phyloP scores from a whole-genome alignment of 176 grass and related monocot genomes.

The Chloris gayana region DNA sequence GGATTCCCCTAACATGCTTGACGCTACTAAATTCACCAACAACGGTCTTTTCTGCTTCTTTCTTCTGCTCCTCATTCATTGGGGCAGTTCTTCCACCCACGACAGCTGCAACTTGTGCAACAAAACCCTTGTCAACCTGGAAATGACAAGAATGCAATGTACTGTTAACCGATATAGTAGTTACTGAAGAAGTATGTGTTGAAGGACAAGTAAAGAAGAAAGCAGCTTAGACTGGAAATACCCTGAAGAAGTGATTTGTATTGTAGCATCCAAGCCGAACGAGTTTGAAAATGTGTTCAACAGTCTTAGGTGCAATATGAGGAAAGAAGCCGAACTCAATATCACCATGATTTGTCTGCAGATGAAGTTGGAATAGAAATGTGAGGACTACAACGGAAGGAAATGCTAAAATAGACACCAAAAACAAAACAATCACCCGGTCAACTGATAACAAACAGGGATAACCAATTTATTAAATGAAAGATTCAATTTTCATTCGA shows the following conservation, averaged over 20 bases:
- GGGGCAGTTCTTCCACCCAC: conserved; percentile 74
- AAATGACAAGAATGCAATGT: conserved; percentile 9
- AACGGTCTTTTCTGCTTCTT: conserved; percentile 78
- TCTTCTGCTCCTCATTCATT: conserved; percentile 76
- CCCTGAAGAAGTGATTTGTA: conserved; percentile 94
- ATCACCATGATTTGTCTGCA: conserved; percentile 88
- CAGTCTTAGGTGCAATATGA: conserved; percentile 84
- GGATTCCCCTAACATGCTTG: conserved; percentile 95
- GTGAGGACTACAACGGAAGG: conserved; percentile 18
- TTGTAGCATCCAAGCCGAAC: conserved; percentile 93
- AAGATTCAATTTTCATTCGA: background rate
- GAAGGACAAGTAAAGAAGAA: background rate
- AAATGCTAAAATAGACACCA: background rate
- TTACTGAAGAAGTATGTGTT: background rate
- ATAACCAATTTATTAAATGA: conserved; percentile 11
- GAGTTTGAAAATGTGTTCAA: conserved; percentile 94
- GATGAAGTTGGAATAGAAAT: conserved; percentile 26
- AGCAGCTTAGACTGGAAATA: conserved; percentile 29
- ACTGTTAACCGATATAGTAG: conserved; percentile 1
- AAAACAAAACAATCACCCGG: background rate
- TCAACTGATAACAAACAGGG: background rate
- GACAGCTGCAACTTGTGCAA: conserved; percentile 94
- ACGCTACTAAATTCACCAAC: conserved; percentile 96
- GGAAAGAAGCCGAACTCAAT: conserved; percentile 97
- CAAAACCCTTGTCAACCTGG: conserved; percentile 96